Base-by-base conservation (phyloP, 108 stramenopile genomes). In the Nannochloropsis gaditana region DNA sequence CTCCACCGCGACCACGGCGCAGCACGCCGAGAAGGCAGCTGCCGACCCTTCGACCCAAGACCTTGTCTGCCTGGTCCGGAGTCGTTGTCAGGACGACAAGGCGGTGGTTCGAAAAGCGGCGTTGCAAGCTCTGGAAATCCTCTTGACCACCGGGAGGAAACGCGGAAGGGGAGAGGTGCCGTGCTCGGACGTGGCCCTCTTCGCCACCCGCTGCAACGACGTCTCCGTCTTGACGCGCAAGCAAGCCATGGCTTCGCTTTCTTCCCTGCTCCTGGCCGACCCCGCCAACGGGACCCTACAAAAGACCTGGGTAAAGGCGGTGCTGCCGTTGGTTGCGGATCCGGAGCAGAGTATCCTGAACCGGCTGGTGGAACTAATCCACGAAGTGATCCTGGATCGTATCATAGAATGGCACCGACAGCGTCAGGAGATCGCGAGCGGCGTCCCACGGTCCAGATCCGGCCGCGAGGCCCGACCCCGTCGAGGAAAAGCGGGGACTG, bases 131-230 rank as follows among this genome's bases (percentile, higher is more conserved):
- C 41, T 86, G 44, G 86, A 86, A 17, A 79, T 79, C 9, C 83
- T 86, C 1, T 79, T 86, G n/a, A 79, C 43, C 21, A 45, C 44
- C 21, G 73, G 86, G 31, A 17, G 41, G 6, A 43, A 31, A 15
- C 47, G 21, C 19, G 85, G 79, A 41, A 41, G 43, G 5, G 81
- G 81, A 21, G 21, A 45, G 82, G 82, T 45, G 47, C 45, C 73
- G 10, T 59, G n/a, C 47, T 81, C 42, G 10, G 86, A 86, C 41
- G 42, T 86, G 21, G 21, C 3, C 59, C 86, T 86, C 9, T 41
- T 86, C 15, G 79, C 81, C 43, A 82, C 73, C n/a, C 41, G 86
- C n/a, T 86, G 86, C 47, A 86, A 86, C 44, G 86, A 86, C 82
- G 43, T 86, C 5, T 86, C 86, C 8, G n/a, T 86, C 5, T 82